These are phyloP conservation scores for Cordyceps fumosorosea DNA, from an alignment of 2,329 filamentous ascomycete genomes.

Conservation along the genomic window DNA sequence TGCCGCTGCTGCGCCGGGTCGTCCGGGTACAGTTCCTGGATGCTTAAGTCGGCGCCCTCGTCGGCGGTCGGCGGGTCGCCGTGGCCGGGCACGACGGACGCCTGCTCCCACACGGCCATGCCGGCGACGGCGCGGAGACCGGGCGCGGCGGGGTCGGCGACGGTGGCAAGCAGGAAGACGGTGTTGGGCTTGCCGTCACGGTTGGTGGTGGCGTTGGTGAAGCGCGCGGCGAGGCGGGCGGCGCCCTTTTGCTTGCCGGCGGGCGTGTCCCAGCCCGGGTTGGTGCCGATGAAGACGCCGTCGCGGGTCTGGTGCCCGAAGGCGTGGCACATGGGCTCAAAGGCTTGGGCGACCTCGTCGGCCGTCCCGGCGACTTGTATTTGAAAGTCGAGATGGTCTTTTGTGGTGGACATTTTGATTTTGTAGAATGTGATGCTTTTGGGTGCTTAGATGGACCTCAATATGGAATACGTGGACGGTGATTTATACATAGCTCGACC, in stretches of 20 bases:
- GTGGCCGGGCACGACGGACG: constrained; percentile 40
- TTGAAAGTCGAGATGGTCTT: background rate
- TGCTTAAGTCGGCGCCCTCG: constrained; percentile 23
- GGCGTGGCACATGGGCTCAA: constrained; percentile 22
- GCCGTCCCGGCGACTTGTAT: constrained; percentile 24
- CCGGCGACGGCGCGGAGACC: constrained; percentile 34
- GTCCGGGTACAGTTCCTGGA: constrained; percentile 34
- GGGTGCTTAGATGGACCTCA: no score
- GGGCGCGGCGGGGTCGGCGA: constrained; percentile 28
- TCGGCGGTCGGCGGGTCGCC: constrained; percentile 35
- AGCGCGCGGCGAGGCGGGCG: constrained; percentile 35
- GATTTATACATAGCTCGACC: no score
- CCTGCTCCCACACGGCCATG: constrained; percentile 49
- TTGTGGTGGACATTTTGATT: background rate
- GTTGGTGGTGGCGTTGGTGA: constrained; percentile 31
- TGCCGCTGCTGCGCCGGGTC: constrained; percentile 40
- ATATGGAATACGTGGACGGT: no score
- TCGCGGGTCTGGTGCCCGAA: constrained; percentile 48
- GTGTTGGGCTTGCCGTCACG: constrained; percentile 40
- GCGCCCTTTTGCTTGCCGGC: constrained; percentile 33
- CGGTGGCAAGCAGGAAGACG: constrained; percentile 47
- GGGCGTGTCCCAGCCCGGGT: constrained; percentile 48
- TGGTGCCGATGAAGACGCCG: constrained; percentile 43
- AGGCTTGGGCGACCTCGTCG: constrained; percentile 22
- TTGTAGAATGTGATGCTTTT: no score